Evolutionary conservation across 2,329 filamentous ascomycete species (phyloP).

Genomic region (Thelonectria discophora): DNA sequence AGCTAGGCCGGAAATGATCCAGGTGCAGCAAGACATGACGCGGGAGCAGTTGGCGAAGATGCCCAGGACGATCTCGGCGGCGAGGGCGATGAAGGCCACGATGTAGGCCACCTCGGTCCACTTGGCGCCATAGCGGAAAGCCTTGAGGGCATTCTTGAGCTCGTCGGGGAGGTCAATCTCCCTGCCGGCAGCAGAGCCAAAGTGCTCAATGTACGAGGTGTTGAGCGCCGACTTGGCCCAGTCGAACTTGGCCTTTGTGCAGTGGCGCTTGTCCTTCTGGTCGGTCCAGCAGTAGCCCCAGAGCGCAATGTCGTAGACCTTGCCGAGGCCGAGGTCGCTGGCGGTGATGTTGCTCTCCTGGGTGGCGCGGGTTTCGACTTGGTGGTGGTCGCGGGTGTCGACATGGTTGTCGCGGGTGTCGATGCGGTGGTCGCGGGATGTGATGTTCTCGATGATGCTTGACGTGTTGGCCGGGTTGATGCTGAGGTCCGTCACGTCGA

Average conservation of each 20-base stretch:
- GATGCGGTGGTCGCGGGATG: conserved; percentile 36
- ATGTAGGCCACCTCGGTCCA: conserved; percentile 88
- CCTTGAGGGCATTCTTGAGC: conserved; percentile 72
- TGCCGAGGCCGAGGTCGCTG: conserved; percentile 68
- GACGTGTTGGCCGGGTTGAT: conserved; percentile 46
- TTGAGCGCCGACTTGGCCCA: conserved; percentile 81
- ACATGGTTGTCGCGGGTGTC: conserved; percentile 36
- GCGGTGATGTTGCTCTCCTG: conserved; percentile 63
- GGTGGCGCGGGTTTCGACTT: conserved; percentile 35
- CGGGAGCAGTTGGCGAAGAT: conserved; percentile 85
- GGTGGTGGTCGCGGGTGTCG: conserved; percentile 32
- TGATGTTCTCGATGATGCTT: conserved; percentile 48
- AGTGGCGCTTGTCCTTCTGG: conserved; percentile 64
- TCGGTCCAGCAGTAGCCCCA: conserved; percentile 85
- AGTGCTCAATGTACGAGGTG: conserved; percentile 63
- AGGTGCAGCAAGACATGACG: conserved; percentile 83
- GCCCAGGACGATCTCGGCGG: conserved; percentile 77
- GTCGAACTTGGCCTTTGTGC: conserved; percentile 75
- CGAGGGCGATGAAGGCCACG: conserved; percentile 74
- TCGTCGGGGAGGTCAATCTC: conserved; percentile 73
- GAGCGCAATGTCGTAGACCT: conserved; percentile 82
- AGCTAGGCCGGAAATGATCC: conserved; percentile 75
- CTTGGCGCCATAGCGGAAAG: conserved; percentile 77
- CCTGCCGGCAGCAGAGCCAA: conserved; percentile 58
- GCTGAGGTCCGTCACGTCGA: conserved; percentile 69